These are phyloP conservation scores for Claviceps sp. DNA, from an alignment of 2,329 filamentous ascomycete species.

Conservation along the genomic window DNA sequence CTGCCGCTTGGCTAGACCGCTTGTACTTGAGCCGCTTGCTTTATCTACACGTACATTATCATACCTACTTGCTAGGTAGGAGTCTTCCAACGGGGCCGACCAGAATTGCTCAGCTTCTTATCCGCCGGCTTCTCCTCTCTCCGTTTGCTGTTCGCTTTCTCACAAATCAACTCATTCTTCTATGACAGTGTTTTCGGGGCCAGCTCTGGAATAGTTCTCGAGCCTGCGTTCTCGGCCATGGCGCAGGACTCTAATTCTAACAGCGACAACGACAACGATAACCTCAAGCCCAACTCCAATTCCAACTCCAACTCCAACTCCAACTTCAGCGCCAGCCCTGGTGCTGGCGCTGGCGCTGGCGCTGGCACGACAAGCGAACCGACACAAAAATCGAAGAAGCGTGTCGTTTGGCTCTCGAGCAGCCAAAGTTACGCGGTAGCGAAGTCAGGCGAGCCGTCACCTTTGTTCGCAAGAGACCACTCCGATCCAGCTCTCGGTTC, in stretches of 20 bases:
- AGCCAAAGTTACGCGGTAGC: constrained; percentile 11
- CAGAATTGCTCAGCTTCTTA: background rate
- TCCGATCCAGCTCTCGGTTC: constrained; percentile 9
- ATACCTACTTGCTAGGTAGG: too few relatives aligned
- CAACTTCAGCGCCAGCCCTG: constrained; percentile 9
- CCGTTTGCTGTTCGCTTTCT: background rate
- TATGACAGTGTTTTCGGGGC: constrained; percentile 2
- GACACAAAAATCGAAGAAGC: constrained; percentile 25
- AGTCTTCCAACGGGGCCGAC: background rate
- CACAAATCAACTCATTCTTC: constrained; percentile 1
- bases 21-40: background rate
- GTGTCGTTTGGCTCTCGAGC: constrained; percentile 24
- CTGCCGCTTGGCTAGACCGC: background rate
- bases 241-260: constrained; percentile 10
- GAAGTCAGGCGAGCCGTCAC: constrained; percentile 4
- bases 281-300: constrained; percentile 12
- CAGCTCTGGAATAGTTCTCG: constrained; percentile 13
- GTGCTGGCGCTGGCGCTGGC: constrained; percentile 8
- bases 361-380: constrained; percentile 14
- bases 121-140: background rate
- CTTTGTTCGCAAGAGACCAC: constrained; percentile 4
- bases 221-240: constrained; percentile 10
- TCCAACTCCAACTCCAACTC: constrained; percentile 16
- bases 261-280: constrained; percentile 10
- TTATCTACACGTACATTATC: background rate